Base-by-base conservation (phyloP, 2,329 filamentous ascomycete genomes). In the Sordariomycetes sp. region DNA sequence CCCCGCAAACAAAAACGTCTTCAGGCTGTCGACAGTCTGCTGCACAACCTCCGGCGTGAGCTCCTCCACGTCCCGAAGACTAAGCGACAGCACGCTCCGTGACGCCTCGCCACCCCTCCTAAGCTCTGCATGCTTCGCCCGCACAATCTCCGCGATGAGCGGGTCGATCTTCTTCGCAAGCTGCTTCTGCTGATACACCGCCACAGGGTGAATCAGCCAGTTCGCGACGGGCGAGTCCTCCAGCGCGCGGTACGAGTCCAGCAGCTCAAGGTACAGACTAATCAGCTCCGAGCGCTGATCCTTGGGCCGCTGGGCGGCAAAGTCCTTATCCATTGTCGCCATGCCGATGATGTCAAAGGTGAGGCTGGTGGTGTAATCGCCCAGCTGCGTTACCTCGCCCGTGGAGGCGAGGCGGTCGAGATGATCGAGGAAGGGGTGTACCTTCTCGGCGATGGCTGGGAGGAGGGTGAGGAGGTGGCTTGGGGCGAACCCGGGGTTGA, bases 281-380 rank as follows among this genome's bases (percentile, higher is more conserved):
- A 58, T 51, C 22, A 58, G 52, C 24, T 52, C 32, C 8, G 64
- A 42, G 57, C 65, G 64, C 15, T 61, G 57, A 1, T 62, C 55
- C 2, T 60, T 59, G 22, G 61, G 57, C 3, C 61, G 59, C 59
- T 71, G 70, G 10, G 69, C 69, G 28, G 65, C 55, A 15, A 72
- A 65, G 55, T 71, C 63, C 10, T 64, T 62, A 28, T 67, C 67
- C 65, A 71, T 67, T 2, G 67, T 65, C 12, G 70, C 68, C 61
- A 50, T 57, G 34, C 68, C 69, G 39, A 72, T 72, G 17, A 72
- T 68, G 56, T 74, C 72, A 54, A 73, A 73, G 1, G 71, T 70
- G 3, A 73, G 62, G 48, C 66, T 65, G 1, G 64, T 63, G 13
- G 63, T 64, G 10, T 66, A 61, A 28, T 64, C 59, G 45, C 65